A percentile compares a stretch with the other conserved stretches of the same genome.
These are phyloP conservation scores for Exidia glandulosa DNA, from an alignment of 768 basidiomycete genomes.

Conservation along the genomic window DNA sequence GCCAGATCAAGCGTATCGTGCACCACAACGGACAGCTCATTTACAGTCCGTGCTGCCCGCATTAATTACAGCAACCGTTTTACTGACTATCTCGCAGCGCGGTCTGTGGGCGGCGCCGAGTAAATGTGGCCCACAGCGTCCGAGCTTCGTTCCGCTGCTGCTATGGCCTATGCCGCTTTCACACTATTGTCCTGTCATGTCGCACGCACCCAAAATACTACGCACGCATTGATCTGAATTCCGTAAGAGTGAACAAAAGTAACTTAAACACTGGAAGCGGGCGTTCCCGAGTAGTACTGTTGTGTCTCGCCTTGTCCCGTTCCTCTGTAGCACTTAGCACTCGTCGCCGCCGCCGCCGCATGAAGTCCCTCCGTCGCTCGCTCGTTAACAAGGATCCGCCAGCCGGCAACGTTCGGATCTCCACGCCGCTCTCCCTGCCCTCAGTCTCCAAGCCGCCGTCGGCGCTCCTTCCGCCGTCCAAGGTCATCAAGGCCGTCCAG, in stretches of 20 bases:
- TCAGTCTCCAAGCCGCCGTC: slow-evolving; percentile 58
- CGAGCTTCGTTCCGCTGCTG: not conserved
- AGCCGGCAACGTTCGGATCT: slow-evolving; percentile 47
- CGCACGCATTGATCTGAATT: not conserved
- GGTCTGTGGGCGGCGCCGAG: not conserved
- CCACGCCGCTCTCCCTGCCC: slow-evolving; percentile 56
- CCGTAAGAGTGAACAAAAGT: too few relatives aligned
- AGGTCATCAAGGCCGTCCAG: slow-evolving; percentile 81
- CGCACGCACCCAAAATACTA: not conserved
- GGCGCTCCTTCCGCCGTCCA: slow-evolving; percentile 76
- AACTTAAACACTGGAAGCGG: not conserved
- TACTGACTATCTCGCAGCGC: not conserved
- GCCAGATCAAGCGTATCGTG: slow-evolving; percentile 89
- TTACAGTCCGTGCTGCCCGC: slow-evolving; percentile 63
- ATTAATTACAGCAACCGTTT: not conserved
- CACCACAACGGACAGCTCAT: slow-evolving; percentile 91
- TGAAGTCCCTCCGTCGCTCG: slow-evolving; percentile 80
- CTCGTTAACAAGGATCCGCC: slow-evolving; percentile 53
- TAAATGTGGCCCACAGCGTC: too few relatives aligned
- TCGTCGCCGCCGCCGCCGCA: slow-evolving; percentile 19
- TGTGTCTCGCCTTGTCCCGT: not conserved
- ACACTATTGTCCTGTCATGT: not conserved
- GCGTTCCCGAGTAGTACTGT: not conserved
- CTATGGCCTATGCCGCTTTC: not conserved
- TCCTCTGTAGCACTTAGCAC: not conserved